These are phyloP conservation scores for Arabidopsis thaliana DNA, from an alignment of 345 rosid species.

Conservation along the genomic window TAIR10.1 NC_003071.7:18143501-18144000, in stretches of 20 bases:
- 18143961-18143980: not conserved
- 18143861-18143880: conserved; percentile 4
- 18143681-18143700: conserved; percentile 35
- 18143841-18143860: conserved; percentile 6
- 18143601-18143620: conserved; percentile 42
- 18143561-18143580: conserved; percentile 34
- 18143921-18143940: not conserved
- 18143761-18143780: conserved; percentile 15
- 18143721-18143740: not conserved
- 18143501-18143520: conserved; percentile 4
- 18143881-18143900: not conserved
- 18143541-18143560: conserved; percentile 17
- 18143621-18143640: conserved; percentile 38
- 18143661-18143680: conserved; percentile 42
- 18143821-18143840: not conserved
- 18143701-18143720: not conserved
- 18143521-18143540: conserved; percentile 10
- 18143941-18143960: conserved; percentile 21
- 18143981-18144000: conserved; percentile 43
- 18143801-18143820: conserved; percentile 35
- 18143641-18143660: conserved; percentile 34
- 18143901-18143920: not conserved
- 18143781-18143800: not conserved
- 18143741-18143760: not conserved
- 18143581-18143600: conserved; percentile 47